Evolutionary conservation across 1,284 basidiomycete genomes (phyloP).

Genomic region (Peniophora sp.): DNA sequence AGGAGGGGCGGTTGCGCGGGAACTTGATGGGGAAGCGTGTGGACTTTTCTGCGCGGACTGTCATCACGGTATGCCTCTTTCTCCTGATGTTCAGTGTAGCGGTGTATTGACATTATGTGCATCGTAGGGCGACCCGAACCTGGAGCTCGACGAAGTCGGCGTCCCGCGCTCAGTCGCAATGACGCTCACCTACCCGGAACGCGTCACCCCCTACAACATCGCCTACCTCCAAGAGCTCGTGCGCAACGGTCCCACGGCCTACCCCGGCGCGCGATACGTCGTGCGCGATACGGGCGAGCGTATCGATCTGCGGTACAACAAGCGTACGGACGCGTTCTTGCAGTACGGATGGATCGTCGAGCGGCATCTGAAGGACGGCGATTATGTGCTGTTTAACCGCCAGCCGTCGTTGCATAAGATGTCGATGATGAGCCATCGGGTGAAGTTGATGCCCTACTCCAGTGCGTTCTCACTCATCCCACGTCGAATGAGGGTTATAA

Average conservation of each 20-base stretch:
- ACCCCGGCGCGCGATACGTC: slow-evolving; percentile 96
- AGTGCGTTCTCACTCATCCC: slow-evolving; percentile 49
- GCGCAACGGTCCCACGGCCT: slow-evolving; percentile 92
- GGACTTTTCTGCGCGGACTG: slow-evolving; percentile 97
- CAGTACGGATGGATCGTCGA: slow-evolving; percentile 99
- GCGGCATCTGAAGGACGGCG: slow-evolving; percentile 94
- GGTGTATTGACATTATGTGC: too few species aligned
- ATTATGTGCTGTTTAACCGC: slow-evolving; percentile 97
- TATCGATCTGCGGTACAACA: slow-evolving; percentile 95
- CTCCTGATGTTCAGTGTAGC: too few species aligned
- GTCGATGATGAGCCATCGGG: slow-evolving; percentile 99
- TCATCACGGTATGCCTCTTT: slow-evolving; percentile 60
- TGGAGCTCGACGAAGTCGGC: slow-evolving; percentile 95
- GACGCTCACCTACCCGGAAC: slow-evolving; percentile 96
- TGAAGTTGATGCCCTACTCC: slow-evolving; percentile 97
- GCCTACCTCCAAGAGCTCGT: slow-evolving; percentile 92
- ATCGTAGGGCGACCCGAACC: slow-evolving; percentile 80
- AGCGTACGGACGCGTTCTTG: slow-evolving; percentile 94
- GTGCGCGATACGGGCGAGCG: slow-evolving; percentile 97
- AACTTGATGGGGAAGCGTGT: slow-evolving; percentile 99
- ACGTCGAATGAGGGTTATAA: neutral
- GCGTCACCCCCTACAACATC: slow-evolving; percentile 98
- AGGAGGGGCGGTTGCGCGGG: slow-evolving; percentile 95
- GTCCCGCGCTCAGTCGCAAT: slow-evolving; percentile 97
- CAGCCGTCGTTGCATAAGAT: slow-evolving; percentile 99